Conservation (phyloP, 495 filamentous ascomycete genomes). For the Podospora anserina region DNA sequence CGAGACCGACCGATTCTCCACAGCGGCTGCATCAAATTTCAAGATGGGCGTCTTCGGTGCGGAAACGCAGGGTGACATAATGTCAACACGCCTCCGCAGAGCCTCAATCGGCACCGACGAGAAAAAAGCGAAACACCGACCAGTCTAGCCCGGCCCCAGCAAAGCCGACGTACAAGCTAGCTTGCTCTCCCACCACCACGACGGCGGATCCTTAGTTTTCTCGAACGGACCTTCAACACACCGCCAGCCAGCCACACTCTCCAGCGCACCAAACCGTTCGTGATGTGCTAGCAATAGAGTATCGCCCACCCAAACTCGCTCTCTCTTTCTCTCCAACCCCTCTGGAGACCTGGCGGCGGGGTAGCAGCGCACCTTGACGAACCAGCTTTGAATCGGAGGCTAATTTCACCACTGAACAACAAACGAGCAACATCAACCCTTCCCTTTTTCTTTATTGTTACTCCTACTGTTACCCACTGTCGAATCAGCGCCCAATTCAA, state of each 20-base stretch:
- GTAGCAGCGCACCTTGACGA: conserved; percentile 1
- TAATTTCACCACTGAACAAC: neutral
- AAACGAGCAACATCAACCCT: neutral
- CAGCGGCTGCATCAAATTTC: conserved; percentile 9
- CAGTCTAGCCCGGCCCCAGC: neutral
- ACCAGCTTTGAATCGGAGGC: neutral
- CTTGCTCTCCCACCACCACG: neutral
- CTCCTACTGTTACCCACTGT: neutral
- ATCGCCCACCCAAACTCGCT: neutral
- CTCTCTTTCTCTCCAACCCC: neutral
- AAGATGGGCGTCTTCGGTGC: neutral
- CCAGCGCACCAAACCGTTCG: conserved; percentile 2
- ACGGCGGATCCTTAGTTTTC: neutral
- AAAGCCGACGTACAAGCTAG: neutral
- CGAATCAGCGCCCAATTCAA: neutral
- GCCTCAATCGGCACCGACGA: neutral
- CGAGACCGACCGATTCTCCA: conserved; percentile 12
- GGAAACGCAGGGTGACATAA: conserved; percentile 22
- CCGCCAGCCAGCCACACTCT: neutral
- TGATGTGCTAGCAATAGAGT: conserved; percentile 16
- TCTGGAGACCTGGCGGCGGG: conserved; percentile 10
- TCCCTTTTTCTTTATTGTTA: neutral
- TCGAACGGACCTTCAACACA: neutral
- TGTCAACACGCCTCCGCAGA: conserved; percentile 6
- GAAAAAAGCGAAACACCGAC: neutral